Percentiles rank a stretch among this genome's conserved stretches.
phyloP scores from a whole-genome alignment of 495 filamentous ascomycete genomes.

The Eremomyces bilateralis region DNA sequence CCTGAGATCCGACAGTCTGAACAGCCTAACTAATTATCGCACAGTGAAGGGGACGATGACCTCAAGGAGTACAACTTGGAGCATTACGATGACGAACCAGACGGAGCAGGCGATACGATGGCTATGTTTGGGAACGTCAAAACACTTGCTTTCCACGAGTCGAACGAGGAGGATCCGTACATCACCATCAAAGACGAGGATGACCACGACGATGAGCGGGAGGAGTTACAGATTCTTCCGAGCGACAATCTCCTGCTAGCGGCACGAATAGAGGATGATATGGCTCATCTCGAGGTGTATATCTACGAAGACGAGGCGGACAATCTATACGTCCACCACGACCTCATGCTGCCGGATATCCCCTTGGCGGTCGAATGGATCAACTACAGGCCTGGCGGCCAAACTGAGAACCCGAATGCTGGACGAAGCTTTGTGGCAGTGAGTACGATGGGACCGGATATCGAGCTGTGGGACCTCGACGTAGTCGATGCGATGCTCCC shows the following conservation, averaged over 20 bases:
- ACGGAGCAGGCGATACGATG: constrained; percentile 39
- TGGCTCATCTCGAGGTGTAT: constrained; percentile 90
- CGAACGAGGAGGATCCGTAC: constrained; percentile 86
- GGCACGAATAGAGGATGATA: constrained; percentile 87
- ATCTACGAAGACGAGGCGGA: constrained; percentile 87
- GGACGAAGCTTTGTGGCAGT: constrained; percentile 82
- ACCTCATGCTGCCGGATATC: constrained; percentile 97
- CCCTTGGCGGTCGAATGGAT: constrained; percentile 93
- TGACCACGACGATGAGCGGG: constrained; percentile 63
- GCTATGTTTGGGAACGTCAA: constrained; percentile 92
- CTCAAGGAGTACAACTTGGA: constrained; percentile 91
- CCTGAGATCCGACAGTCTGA: not conserved
- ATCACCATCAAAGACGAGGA: constrained; percentile 67
- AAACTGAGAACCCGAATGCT: not conserved
- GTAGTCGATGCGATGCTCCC: constrained; percentile 93
- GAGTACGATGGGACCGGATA: constrained; percentile 94
- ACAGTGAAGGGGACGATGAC: constrained; percentile 51
- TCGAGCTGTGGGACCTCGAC: constrained; percentile 96
- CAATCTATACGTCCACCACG: constrained; percentile 97
- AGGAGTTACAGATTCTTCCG: constrained; percentile 80
- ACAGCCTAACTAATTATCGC: not conserved
- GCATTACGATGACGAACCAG: constrained; percentile 71
- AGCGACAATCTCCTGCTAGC: constrained; percentile 84
- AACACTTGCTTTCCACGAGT: constrained; percentile 77
- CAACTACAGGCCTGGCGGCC: constrained; percentile 62